Percentiles rank a stretch among this genome's conserved stretches.
Evolutionary conservation across 768 basidiomycete genomes (phyloP).

Genomic region (Pleurotus cornucopiae): DNA sequence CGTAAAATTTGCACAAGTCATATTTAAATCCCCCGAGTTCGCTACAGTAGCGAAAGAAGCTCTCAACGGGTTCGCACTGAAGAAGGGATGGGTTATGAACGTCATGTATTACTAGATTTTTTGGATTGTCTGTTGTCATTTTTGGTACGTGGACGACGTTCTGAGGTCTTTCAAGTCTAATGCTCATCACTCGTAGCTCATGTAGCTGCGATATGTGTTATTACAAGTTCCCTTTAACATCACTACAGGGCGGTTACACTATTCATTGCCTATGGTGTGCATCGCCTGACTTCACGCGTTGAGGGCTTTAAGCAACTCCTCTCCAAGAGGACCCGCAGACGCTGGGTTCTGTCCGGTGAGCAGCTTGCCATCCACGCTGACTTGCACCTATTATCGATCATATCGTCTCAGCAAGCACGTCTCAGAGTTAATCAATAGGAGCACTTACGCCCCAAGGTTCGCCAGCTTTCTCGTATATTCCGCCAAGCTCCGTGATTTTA

Average conservation of each 20-base stretch:
- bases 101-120: constrained; percentile 46
- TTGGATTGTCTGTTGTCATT: not conserved
- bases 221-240: too few species aligned
- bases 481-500: constrained; percentile 61
- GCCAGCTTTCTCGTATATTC: constrained; percentile 48
- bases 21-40: constrained; percentile 72
- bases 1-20: constrained; percentile 77
- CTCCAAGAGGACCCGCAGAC: constrained; percentile 51
- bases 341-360: constrained; percentile 77
- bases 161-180: too few species aligned
- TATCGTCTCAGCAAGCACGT: not conserved
- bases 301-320: constrained; percentile 54
- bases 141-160: not conserved
- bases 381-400: constrained; percentile 32
- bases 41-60: constrained; percentile 78
- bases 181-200: too few species aligned
- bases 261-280: constrained; percentile 13
- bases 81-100: constrained; percentile 81
- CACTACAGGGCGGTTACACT: not conserved
- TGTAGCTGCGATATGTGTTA: too few species aligned
- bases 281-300: constrained; percentile 14
- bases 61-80: constrained; percentile 80
- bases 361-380: constrained; percentile 55
- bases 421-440: not conserved
- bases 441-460: constrained; percentile 53